A percentile compares a stretch with the other conserved stretches of the same genome.
phyloP scores from a whole-genome alignment of 805 yeast species.

The Candida namnaoensis region DNA sequence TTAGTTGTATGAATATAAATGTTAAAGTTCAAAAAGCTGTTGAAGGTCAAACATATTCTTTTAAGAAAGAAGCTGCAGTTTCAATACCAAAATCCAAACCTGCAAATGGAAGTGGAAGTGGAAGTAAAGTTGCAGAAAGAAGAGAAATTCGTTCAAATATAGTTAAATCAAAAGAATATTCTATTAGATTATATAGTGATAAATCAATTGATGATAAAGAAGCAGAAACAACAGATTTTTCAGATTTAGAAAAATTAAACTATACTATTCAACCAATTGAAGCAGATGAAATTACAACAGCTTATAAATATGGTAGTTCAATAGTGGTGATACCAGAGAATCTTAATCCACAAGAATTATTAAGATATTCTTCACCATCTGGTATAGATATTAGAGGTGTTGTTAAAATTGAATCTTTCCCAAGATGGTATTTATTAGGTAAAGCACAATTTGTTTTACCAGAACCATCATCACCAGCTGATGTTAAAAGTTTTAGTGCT shows the following conservation, averaged over 20 bases:
- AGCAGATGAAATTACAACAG: constrained; percentile 39
- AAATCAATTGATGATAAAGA: constrained; percentile 11
- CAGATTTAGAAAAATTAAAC: constrained; percentile 13
- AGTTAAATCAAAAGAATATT: constrained; percentile 11
- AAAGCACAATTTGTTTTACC: constrained; percentile 53
- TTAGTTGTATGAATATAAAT: no score
- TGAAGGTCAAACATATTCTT: no score
- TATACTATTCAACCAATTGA: constrained; percentile 21
- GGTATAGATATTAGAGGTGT: constrained; percentile 65
- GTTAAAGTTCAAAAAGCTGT: no score
- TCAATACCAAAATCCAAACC: no score
- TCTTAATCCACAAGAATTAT: constrained; percentile 31
- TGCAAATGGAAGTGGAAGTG: no score
- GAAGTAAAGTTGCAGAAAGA: no score
- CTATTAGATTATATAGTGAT: constrained; percentile 15
- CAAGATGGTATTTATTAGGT: constrained; percentile 49
- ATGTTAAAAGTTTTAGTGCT: constrained; percentile 33
- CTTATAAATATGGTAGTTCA: constrained; percentile 59
- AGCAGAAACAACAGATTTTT: constrained; percentile 16
- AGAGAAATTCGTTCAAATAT: background rate
- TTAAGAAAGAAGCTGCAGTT: background rate
- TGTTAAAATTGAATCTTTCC: constrained; percentile 33
- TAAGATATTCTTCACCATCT: constrained; percentile 29
- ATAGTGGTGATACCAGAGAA: constrained; percentile 44
- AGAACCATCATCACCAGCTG: constrained; percentile 23